Evolutionary conservation across 805 yeast species (phyloP), one percentile per base, ranked within the genome.

Genomic region (Candida ponderosae): DNA sequence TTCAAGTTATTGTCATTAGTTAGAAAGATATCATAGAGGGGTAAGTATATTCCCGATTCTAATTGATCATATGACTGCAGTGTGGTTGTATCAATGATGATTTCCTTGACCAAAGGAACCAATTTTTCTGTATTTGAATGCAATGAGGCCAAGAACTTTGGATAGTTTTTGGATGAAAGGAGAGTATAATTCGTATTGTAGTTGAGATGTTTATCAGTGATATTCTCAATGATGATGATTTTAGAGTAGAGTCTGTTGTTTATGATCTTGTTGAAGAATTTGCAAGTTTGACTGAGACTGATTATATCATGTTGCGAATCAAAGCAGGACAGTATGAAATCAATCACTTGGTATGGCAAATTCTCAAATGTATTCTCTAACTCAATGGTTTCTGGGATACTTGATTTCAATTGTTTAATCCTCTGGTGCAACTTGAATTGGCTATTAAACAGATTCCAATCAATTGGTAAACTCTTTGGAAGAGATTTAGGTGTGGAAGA

Each of bases 361-460:
- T 52, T 50, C 36, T 53, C 54, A 41, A 53, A 51, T 33, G 45
- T 47, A 34, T 51, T 47, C 6, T 36, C 45, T 41, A 36, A 36
- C 9, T 20, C 34, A 33, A 24, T 11, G 13, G 18, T 15, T 8
- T 16, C 9, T 15, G 19, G 31, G 7, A 24, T 6, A 29, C n/a
- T n/a, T 7, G 18, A 29, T 30, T 36, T 32, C 7, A 49, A 40
- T 24, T 31, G 40, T 32, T 36, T 36, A 5, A 41, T 27, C 18
- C 39, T 47, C 30, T 51, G 54, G 18, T 51, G 47, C 30, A 51
- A 31, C 17, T 41, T 39, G 23, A 43, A 53, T 32, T 53, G 56
- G 27, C 46, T 49, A 40, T 53, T 51, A 40, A 53, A 53, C 40
- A 53, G 44, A 13, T 41, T 41, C 58, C 58, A 53, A 36, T 53